Evolutionary conservation across 2,329 filamentous ascomycete genomes (phyloP).

Genomic region (Pseudocercospora fijiensis): DNA sequence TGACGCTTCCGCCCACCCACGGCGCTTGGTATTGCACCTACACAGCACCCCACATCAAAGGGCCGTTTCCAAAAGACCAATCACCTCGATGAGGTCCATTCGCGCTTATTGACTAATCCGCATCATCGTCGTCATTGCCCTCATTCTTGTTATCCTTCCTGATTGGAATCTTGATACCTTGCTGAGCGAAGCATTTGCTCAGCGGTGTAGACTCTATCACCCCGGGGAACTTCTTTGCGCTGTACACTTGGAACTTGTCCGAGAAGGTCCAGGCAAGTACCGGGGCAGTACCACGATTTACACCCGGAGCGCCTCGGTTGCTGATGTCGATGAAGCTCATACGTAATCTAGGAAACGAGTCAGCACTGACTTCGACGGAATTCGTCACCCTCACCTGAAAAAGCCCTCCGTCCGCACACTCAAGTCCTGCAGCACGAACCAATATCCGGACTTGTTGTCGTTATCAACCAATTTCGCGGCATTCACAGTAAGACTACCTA

Average conservation of each 20-base stretch:
- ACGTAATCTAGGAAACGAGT: conserved; percentile 53
- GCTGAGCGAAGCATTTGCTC: conserved; percentile 87
- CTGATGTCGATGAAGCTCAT: conserved; percentile 85
- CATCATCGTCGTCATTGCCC: conserved; percentile 48
- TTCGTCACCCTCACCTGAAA: conserved; percentile 82
- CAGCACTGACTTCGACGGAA: too few relatives aligned
- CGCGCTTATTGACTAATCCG: conserved; percentile 16
- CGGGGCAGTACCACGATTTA: conserved; percentile 75
- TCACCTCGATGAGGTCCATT: background rate
- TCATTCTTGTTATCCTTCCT: conserved; percentile 68
- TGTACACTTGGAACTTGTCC: conserved; percentile 88
- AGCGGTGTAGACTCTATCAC: conserved; percentile 90
- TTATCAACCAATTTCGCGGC: conserved; percentile 80
- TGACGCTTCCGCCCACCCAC: too few relatives aligned
- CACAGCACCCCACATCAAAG: background rate
- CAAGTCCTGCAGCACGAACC: conserved; percentile 95
- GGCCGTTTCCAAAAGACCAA: background rate
- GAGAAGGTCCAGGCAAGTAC: conserved; percentile 85
- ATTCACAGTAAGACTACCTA: conserved; percentile 85
- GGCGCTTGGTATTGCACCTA: background rate
- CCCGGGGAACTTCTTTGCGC: conserved; percentile 96
- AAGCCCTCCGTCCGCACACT: conserved; percentile 89
- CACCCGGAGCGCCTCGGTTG: conserved; percentile 38
- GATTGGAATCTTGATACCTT: conserved; percentile 96
- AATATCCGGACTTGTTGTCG: conserved; percentile 79